Evolutionary conservation across 2,329 filamentous ascomycete genomes (phyloP).

Genomic region (Fusarium drepaniforme): DNA sequence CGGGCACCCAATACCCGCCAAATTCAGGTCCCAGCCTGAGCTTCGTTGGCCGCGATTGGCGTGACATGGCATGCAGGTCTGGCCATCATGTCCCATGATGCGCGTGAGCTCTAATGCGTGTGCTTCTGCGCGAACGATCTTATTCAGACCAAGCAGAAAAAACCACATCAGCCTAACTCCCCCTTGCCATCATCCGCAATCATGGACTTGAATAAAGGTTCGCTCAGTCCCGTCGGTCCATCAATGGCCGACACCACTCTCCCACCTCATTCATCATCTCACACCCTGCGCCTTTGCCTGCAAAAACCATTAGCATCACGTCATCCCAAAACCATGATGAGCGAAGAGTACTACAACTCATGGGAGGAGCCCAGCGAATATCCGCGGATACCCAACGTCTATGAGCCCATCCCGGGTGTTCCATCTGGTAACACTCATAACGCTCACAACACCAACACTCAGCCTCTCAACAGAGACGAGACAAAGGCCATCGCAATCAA

Average conservation of each 20-base stretch:
- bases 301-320: conserved; percentile 23
- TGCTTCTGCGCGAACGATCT: conserved; percentile 24
- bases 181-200: background rate
- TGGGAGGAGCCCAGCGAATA: conserved; percentile 36
- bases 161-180: background rate
- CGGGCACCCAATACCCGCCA: conserved; percentile 27
- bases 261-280: background rate
- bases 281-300: conserved; percentile 5
- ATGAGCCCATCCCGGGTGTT: conserved; percentile 33
- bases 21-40: conserved; percentile 34
- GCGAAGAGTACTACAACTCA: conserved; percentile 27
- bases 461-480: conserved; percentile 18
- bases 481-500: background rate
- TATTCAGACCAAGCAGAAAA: conserved; percentile 7
- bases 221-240: background rate
- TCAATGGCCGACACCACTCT: background rate
- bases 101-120: conserved; percentile 37
- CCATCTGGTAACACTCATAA: conserved; percentile 12
- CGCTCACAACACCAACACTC: conserved; percentile 14
- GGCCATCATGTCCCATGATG: conserved; percentile 30
- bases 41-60: conserved; percentile 29
- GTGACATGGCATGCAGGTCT: conserved; percentile 26
- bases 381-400: conserved; percentile 38
- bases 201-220: conserved; percentile 20
- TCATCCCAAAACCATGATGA: conserved; percentile 20